Percentiles rank a stretch among this genome's conserved stretches.
phyloP scores from a whole-genome alignment of 805 yeast genomes.

The Lachancea quebecensis region DNA sequence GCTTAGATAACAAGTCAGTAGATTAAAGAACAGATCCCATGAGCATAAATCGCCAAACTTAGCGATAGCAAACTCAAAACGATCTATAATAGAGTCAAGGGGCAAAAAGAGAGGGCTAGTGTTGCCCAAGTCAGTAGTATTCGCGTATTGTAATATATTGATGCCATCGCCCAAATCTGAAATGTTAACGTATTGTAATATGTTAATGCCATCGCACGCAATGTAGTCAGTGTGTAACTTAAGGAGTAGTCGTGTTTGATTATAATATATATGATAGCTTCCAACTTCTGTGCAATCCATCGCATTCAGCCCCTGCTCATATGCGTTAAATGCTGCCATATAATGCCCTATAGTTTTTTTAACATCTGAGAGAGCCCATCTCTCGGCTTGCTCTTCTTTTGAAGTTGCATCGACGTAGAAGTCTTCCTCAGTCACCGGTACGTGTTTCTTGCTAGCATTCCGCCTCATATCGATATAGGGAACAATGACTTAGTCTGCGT shows the following conservation, averaged over 20 bases:
- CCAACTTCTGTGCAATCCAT: slow-evolving; percentile 24
- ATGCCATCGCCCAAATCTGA: slow-evolving; percentile 28
- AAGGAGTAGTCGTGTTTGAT: slow-evolving; percentile 26
- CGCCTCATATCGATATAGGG: not conserved
- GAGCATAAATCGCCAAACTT: slow-evolving; percentile 13
- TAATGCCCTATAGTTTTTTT: slow-evolving; percentile 26
- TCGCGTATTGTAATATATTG: slow-evolving; percentile 25
- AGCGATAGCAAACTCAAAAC: slow-evolving; percentile 18
- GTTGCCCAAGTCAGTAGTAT: slow-evolving; percentile 17
- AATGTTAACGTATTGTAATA: slow-evolving; percentile 24
- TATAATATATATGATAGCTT: slow-evolving; percentile 31
- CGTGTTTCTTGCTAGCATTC: not conserved
- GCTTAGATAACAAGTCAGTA: slow-evolving; percentile 22
- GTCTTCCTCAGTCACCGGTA: slow-evolving; percentile 23
- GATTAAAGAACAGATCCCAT: slow-evolving; percentile 31
- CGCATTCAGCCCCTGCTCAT: slow-evolving; percentile 31
- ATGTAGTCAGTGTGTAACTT: slow-evolving; percentile 26
- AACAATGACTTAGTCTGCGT: not conserved
- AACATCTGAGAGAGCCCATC: slow-evolving; percentile 31
- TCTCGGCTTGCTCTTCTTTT: slow-evolving; percentile 32
- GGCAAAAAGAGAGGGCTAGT: slow-evolving; percentile 11
- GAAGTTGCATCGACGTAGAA: slow-evolving; percentile 28
- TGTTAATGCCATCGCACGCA: slow-evolving; percentile 27
- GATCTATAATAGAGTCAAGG: slow-evolving; percentile 16
- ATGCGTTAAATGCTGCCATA: slow-evolving; percentile 21